Conservation (phyloP, 2,329 filamentous ascomycete species). For the Fusarium chaquense region DNA sequence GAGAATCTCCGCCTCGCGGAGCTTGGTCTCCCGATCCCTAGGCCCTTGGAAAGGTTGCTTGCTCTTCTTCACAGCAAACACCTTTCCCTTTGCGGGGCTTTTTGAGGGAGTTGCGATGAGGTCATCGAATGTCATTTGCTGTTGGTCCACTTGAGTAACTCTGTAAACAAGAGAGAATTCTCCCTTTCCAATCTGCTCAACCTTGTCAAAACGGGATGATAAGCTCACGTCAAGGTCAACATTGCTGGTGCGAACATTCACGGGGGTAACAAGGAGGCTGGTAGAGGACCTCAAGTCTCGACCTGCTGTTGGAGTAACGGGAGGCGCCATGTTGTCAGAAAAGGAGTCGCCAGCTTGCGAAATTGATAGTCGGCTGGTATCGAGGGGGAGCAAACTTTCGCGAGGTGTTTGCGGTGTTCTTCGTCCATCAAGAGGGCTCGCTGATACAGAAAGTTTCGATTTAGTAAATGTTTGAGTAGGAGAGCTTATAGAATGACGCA, state of each 20-base stretch:
- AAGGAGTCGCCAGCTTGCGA: slow-evolving; percentile 67
- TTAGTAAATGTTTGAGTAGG: slow-evolving; percentile 65
- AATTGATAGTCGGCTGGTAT: slow-evolving; percentile 86
- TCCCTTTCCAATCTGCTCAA: slow-evolving; percentile 84
- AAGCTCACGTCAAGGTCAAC: slow-evolving; percentile 80
- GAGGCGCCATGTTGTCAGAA: slow-evolving; percentile 59
- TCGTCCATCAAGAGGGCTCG: slow-evolving; percentile 70
- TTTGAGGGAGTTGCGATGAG: slow-evolving; percentile 64
- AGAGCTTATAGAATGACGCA: slow-evolving; percentile 43
- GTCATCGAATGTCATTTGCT: slow-evolving; percentile 51
- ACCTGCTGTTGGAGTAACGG: slow-evolving; percentile 83
- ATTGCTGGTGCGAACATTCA: slow-evolving; percentile 76
- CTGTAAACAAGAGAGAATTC: slow-evolving; percentile 95
- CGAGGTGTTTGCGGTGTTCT: slow-evolving; percentile 82
- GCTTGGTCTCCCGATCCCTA: slow-evolving; percentile 83
- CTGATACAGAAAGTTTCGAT: slow-evolving; percentile 61
- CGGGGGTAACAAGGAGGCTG: slow-evolving; percentile 71
- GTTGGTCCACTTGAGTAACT: slow-evolving; percentile 64
- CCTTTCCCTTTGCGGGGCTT: slow-evolving; percentile 66
- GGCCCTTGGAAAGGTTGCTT: slow-evolving; percentile 81
- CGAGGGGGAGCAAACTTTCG: slow-evolving; percentile 78
- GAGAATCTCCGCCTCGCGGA: slow-evolving; percentile 85
- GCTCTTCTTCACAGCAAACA: slow-evolving; percentile 95
- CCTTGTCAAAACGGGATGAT: slow-evolving; percentile 80
- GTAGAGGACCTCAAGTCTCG: slow-evolving; percentile 64